Percentiles rank a stretch among this genome's conserved stretches.
Conservation (phyloP, 2,329 filamentous ascomycete genomes). For the Xylariaceae sp. region DNA sequence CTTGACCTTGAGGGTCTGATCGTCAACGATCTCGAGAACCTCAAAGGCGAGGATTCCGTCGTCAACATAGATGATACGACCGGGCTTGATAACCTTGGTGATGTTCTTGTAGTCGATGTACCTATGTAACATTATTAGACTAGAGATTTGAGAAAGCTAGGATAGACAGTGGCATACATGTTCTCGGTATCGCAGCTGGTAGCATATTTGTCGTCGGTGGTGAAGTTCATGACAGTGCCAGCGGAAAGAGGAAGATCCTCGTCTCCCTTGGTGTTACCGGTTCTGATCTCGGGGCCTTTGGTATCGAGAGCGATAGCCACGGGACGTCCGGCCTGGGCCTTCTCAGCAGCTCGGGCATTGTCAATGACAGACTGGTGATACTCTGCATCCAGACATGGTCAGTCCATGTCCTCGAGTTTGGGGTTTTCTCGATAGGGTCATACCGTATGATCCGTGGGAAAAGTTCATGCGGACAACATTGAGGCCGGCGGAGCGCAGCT, state of each 20-base stretch:
- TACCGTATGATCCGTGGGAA: conserved; percentile 75
- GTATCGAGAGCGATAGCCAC: conserved; percentile 89
- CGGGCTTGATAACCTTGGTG: conserved; percentile 90
- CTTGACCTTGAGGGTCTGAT: conserved; percentile 80
- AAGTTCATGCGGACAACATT: conserved; percentile 99
- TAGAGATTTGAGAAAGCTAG: conserved; percentile 65
- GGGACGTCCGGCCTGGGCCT: conserved; percentile 71
- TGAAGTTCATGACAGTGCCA: conserved; percentile 87
- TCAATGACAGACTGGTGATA: conserved; percentile 99
- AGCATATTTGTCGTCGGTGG: conserved; percentile 90
- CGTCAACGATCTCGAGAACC: conserved; percentile 81
- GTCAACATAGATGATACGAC: conserved; percentile 95
- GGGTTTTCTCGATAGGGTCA: conserved; percentile 40
- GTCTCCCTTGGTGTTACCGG: conserved; percentile 70
- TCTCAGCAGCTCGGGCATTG: conserved; percentile 85
- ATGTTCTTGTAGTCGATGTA: conserved; percentile 99
- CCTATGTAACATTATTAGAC: conserved; percentile 43
- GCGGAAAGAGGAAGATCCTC: conserved; percentile 84
- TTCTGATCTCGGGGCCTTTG: conserved; percentile 61
- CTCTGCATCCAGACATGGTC: conserved; percentile 2
- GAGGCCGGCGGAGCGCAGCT: conserved; percentile 82
- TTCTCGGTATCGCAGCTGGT: conserved; percentile 81
- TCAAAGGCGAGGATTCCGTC: conserved; percentile 97
- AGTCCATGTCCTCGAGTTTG: background rate
- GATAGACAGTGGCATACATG: conserved; percentile 62